Base-by-base conservation (phyloP, 345 rosid genomes). In the Pistacia integerrima region DNA sequence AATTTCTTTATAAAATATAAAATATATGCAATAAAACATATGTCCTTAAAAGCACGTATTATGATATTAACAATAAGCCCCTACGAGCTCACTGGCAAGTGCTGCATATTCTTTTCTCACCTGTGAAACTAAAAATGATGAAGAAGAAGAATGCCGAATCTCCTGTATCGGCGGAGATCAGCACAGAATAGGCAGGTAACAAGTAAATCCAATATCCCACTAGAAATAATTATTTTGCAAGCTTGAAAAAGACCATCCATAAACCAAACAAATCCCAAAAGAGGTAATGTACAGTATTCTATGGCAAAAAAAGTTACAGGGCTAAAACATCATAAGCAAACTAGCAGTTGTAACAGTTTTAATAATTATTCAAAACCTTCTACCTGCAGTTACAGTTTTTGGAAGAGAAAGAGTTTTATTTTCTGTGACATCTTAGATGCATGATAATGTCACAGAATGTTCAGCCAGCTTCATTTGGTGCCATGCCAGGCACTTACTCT, bases 231-330 rank as follows among this genome's bases (percentile, higher is more conserved):
- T 38, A 41, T 41, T 7, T 41, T 41, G 46, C 46, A 41, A 7
- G 9, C 9, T 41, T 6, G 0, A 63, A 38, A 64, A 46, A 67
- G 36, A 51, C 14, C 22, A 0, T 68, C n/a, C 72, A 49, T 3
- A 69, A 69, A 14, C 61, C 48, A 69, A 52, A 33, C 51, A 52
- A 20, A 33, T 68, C 72, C 7, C 58, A 5, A 22, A 68, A 48
- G 11, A 52, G 20, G 56, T 18, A 36, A 49, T 70, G 35, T 14
- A 57, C 13, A 18, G 73, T 54, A 52, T 54, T 55, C 38, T 30
- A 1, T 30, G 33, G 33, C 33, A 30, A 30, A 30, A 30, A 30
- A 30, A 30, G 8, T 41, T 41, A 1, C 9, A 16, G 14, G 62
- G 33, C 63, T 48, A 33, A 30, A 17, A 25, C 25, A 44, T 44